Conservation (phyloP, 23 red algal species). For the Chondrus crispus region DNA sequence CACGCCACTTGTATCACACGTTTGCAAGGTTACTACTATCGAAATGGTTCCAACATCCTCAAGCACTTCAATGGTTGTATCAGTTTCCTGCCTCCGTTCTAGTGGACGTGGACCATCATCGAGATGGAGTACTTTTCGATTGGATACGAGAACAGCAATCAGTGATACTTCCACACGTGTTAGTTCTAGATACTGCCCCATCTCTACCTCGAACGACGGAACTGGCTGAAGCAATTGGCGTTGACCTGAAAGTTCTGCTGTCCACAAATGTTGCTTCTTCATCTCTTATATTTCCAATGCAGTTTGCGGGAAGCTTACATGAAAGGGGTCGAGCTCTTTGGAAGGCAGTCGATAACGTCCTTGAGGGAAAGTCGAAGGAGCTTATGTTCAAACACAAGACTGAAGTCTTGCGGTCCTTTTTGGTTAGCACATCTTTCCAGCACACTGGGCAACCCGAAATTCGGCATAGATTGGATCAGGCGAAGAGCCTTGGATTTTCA, state of each 20-base stretch:
- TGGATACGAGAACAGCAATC: slow-evolving; percentile 39
- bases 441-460: neutral
- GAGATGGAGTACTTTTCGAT: slow-evolving; percentile 24
- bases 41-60: neutral
- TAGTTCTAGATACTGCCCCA: slow-evolving; percentile 7
- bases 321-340: slow-evolving; percentile 2
- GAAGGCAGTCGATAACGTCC: slow-evolving; percentile 22
- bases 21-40: slow-evolving; percentile 29
- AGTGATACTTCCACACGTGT: slow-evolving; percentile 24
- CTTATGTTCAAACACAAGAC: slow-evolving; percentile 23
- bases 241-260: neutral
- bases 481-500: slow-evolving; percentile 12
- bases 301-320: slow-evolving; percentile 26
- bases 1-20: neutral
- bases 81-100: neutral
- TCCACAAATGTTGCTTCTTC: slow-evolving; percentile 31
- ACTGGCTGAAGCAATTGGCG: slow-evolving; percentile 30
- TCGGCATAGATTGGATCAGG: no score
- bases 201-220: neutral
- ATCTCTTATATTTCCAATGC: slow-evolving; percentile 52
- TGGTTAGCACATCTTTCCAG: slow-evolving; percentile 6
- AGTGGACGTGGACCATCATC: slow-evolving; percentile 23
- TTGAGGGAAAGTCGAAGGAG: slow-evolving; percentile 2
- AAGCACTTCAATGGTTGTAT: neutral
- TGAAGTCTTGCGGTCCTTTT: slow-evolving; percentile 10